A percentile compares a stretch with the other conserved stretches of the same genome.
These are phyloP conservation scores for Macrolepiota albuminosa DNA, from an alignment of 768 basidiomycete species.

Conservation along the genomic window DNA sequence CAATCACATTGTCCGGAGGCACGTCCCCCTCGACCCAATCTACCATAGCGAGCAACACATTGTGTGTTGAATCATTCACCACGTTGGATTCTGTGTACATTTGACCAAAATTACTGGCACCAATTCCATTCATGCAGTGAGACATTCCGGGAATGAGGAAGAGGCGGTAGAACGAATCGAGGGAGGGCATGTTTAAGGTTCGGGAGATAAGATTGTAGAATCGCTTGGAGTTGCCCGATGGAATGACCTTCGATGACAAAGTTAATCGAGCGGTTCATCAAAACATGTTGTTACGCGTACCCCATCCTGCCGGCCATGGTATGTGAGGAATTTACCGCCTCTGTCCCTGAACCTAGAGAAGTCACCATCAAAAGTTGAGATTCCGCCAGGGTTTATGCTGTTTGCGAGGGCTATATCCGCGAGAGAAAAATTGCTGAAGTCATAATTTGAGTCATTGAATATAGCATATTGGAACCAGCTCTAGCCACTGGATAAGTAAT, in stretches of 20 bases:
- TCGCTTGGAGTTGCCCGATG: slow-evolving; percentile 7
- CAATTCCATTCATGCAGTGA: slow-evolving; percentile 1
- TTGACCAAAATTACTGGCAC: slow-evolving; percentile 3
- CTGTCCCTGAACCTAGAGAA: slow-evolving; percentile 2
- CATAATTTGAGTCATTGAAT: slow-evolving; percentile 2
- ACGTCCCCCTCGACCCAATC: slow-evolving; percentile 5
- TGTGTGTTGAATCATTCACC: slow-evolving; percentile 1
- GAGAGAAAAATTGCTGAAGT: background rate
- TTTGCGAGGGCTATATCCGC: slow-evolving; percentile 1
- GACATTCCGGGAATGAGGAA: slow-evolving; percentile 5
- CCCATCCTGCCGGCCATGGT: slow-evolving; percentile 6
- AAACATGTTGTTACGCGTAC: background rate
- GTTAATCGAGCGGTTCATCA: background rate
- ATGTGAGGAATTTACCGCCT: slow-evolving; percentile 9
- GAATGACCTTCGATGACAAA: background rate
- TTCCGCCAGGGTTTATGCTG: slow-evolving; percentile 2
- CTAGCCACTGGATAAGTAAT: background rate
- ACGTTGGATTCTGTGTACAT: background rate
- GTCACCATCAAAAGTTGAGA: slow-evolving; percentile 3
- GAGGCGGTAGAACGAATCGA: slow-evolving; percentile 11
- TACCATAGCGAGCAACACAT: slow-evolving; percentile 1
- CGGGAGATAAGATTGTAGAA: slow-evolving; percentile 4
- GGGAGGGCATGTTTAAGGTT: background rate
- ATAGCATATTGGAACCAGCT: slow-evolving; percentile 1
- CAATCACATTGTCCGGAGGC: background rate